Percentiles rank a stretch among this genome's conserved stretches.
These are phyloP conservation scores for Phyllostachys edulis DNA, from an alignment of 176 grass and related monocot genomes.

Conservation along the genomic window DNA sequence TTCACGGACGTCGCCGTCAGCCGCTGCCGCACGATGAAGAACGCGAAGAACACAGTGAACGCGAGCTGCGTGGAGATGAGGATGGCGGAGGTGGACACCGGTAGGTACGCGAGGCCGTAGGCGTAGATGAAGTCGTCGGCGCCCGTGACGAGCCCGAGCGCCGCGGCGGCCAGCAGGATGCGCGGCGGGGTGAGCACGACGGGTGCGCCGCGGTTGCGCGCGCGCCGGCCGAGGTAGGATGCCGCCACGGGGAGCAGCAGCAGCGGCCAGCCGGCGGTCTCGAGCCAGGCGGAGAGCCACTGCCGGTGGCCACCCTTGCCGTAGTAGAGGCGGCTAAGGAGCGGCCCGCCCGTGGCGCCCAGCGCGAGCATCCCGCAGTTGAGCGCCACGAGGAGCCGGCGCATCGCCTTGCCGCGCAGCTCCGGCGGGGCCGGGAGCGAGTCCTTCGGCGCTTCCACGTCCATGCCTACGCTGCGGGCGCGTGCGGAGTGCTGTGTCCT, in stretches of 20 bases:
- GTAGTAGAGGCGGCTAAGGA: conserved; percentile 66
- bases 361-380: conserved; percentile 56
- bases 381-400: conserved; percentile 34
- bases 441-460: conserved; percentile 42
- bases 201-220: not conserved
- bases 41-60: conserved; percentile 74
- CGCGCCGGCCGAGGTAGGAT: conserved; percentile 34
- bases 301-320: conserved; percentile 49
- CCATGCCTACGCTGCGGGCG: conserved; percentile 16
- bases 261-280: conserved; percentile 61
- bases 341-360: conserved; percentile 59
- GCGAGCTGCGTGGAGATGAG: conserved; percentile 79
- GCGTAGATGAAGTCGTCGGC: conserved; percentile 69
- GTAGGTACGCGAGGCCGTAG: conserved; percentile 60
- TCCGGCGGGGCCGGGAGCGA: not conserved
- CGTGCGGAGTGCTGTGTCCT: not conserved
- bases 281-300: conserved; percentile 59
- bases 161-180: conserved; percentile 39
- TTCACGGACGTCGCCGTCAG: conserved; percentile 56
- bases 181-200: conserved; percentile 39
- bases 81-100: conserved; percentile 68
- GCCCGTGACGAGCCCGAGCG: conserved; percentile 50
- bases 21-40: conserved; percentile 62
- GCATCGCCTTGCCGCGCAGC: not conserved
- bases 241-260: conserved; percentile 41